A percentile compares a stretch with the other conserved stretches of the same genome.
phyloP scores from a whole-genome alignment of 768 basidiomycete species.

The Hericium erinaceus region DNA sequence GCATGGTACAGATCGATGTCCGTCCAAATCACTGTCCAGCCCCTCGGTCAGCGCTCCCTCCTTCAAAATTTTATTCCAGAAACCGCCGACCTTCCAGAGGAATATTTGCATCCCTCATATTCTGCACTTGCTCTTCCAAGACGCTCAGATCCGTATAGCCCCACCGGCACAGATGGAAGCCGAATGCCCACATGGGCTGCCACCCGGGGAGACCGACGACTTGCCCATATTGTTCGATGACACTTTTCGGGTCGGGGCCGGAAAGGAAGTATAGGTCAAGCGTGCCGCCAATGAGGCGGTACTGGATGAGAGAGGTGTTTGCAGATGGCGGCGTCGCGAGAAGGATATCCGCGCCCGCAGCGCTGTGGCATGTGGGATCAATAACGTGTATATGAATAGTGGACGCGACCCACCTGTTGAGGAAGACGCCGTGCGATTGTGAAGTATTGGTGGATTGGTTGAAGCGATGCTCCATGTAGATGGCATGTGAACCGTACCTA shows the following conservation, averaged over 20 bases:
- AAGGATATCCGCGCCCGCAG: slow-evolving; percentile 64
- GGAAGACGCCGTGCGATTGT: slow-evolving; percentile 67
- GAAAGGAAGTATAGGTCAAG: slow-evolving; percentile 74
- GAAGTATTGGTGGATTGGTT: slow-evolving; percentile 39
- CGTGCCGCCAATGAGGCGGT: slow-evolving; percentile 65
- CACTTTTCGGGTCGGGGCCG: slow-evolving; percentile 39
- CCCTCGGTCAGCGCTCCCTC: neutral
- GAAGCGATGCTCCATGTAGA: slow-evolving; percentile 70
- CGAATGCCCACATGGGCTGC: slow-evolving; percentile 70
- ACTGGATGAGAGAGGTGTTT: slow-evolving; percentile 55
- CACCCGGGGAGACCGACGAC: slow-evolving; percentile 61
- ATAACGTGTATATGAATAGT: neutral
- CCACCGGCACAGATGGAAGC: slow-evolving; percentile 68
- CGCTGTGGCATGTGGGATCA: slow-evolving; percentile 24
- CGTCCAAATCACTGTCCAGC: slow-evolving; percentile 60
- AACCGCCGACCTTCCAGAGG: slow-evolving; percentile 57
- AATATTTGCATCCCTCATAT: slow-evolving; percentile 58
- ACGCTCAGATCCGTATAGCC: slow-evolving; percentile 46
- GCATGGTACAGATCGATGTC: slow-evolving; percentile 70
- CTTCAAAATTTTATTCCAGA: neutral
- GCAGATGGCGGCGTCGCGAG: slow-evolving; percentile 50
- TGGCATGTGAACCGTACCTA: slow-evolving; percentile 65
- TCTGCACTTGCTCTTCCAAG: slow-evolving; percentile 42
- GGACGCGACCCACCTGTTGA: slow-evolving; percentile 41
- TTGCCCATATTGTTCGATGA: slow-evolving; percentile 62